These are phyloP conservation scores for Epichloe sp. DNA, from an alignment of 2,329 filamentous ascomycete species.

Conservation along the genomic window DNA sequence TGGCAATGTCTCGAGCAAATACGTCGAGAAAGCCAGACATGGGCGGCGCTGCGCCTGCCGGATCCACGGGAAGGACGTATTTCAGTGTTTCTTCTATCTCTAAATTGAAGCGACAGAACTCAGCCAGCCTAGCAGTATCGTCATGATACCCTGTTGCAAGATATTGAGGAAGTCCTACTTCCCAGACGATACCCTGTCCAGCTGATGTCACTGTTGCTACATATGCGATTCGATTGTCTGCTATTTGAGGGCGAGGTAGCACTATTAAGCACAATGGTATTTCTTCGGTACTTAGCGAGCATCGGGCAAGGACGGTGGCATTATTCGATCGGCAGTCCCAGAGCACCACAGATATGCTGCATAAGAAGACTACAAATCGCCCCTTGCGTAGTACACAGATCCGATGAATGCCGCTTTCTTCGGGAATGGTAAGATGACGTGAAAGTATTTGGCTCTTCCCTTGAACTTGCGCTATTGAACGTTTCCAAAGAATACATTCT, in stretches of 20 bases:
- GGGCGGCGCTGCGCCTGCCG: slow-evolving; percentile 59
- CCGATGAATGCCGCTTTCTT: slow-evolving; percentile 60
- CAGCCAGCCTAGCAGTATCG: slow-evolving; percentile 28
- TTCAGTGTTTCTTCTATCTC: slow-evolving; percentile 44
- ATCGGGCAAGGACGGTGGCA: slow-evolving; percentile 40
- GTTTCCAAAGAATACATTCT: slow-evolving; percentile 74
- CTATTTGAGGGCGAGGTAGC: slow-evolving; percentile 48
- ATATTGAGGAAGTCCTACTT: slow-evolving; percentile 48
- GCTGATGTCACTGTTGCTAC: slow-evolving; percentile 73
- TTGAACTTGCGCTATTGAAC: slow-evolving; percentile 21
- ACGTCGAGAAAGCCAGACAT: slow-evolving; percentile 72
- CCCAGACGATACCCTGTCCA: slow-evolving; percentile 71
- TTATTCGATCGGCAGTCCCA: slow-evolving; percentile 61
- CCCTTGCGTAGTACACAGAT: slow-evolving; percentile 69
- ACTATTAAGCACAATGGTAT: slow-evolving; percentile 71
- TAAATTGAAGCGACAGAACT: slow-evolving; percentile 62
- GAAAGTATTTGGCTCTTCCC: slow-evolving; percentile 38
- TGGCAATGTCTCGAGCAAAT: slow-evolving; percentile 73
- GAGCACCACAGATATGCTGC: slow-evolving; percentile 55
- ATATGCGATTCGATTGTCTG: slow-evolving; percentile 47
- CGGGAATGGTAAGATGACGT: slow-evolving; percentile 54
- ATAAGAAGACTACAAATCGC: slow-evolving; percentile 68
- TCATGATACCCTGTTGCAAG: slow-evolving; percentile 14
- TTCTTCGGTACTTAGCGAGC: slow-evolving; percentile 44
- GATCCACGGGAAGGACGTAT: slow-evolving; percentile 71